These are phyloP conservation scores for Ustilago loliicola DNA, from an alignment of 1,284 basidiomycete genomes.

Conservation along the genomic window DNA sequence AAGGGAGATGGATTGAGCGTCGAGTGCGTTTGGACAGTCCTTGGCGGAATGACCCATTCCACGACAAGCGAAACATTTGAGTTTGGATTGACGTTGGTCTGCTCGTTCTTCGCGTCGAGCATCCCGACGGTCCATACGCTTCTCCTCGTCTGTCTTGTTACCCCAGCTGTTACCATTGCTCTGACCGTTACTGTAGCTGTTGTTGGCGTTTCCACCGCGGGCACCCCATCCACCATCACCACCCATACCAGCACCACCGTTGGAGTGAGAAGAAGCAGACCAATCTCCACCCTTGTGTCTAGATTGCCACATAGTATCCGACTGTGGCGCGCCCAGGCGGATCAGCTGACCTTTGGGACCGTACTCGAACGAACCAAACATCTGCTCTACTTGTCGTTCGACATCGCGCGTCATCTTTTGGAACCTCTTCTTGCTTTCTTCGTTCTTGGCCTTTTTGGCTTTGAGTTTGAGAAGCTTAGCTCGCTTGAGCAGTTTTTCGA, in stretches of 20 bases:
- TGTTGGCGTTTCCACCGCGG: slow-evolving; percentile 24
- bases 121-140: slow-evolving; percentile 69
- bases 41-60: slow-evolving; percentile 85
- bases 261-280: slow-evolving; percentile 19
- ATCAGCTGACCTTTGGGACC: slow-evolving; percentile 55
- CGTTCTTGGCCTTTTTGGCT: slow-evolving; percentile 63
- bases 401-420: slow-evolving; percentile 58
- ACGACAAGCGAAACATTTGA: slow-evolving; percentile 89
- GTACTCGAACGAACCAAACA: slow-evolving; percentile 58
- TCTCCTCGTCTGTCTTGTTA: slow-evolving; percentile 28
- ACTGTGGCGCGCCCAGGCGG: slow-evolving; percentile 44
- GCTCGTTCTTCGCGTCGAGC: slow-evolving; percentile 80
- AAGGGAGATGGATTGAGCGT: slow-evolving; percentile 44
- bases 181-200: slow-evolving; percentile 8
- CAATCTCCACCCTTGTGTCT: slow-evolving; percentile 37
- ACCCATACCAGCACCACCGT: slow-evolving; percentile 2
- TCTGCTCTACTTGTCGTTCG: slow-evolving; percentile 63
- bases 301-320: slow-evolving; percentile 46
- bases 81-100: slow-evolving; percentile 76
- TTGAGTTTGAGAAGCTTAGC: slow-evolving; percentile 67
- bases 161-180: slow-evolving; percentile 16
- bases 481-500: slow-evolving; percentile 61
- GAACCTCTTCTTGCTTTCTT: slow-evolving; percentile 48
- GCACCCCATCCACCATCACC: slow-evolving; percentile 44
- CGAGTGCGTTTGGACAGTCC: slow-evolving; percentile 76